Evolutionary conservation across 2,329 filamentous ascomycete genomes (phyloP).

Genomic region (Fusarium zealandicum): DNA sequence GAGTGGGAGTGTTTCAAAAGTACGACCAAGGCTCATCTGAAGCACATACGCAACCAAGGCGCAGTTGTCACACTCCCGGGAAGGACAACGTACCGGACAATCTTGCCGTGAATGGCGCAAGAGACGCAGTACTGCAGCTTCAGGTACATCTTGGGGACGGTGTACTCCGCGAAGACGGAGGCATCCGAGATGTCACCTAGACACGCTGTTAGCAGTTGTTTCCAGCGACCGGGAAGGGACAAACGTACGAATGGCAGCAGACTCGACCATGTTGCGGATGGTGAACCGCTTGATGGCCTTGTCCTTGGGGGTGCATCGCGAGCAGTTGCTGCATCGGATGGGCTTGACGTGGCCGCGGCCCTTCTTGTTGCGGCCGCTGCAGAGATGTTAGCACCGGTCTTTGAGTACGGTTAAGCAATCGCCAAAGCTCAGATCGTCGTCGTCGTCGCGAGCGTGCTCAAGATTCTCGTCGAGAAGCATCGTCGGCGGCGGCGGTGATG

Average conservation of each 20-base stretch:
- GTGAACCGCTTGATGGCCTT: conserved; percentile 99
- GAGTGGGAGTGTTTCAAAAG: conserved; percentile 47
- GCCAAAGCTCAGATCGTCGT: conserved; percentile 17
- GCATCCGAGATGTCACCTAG: conserved; percentile 99
- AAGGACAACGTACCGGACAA: conserved; percentile 91
- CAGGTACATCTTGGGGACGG: conserved; percentile 99
- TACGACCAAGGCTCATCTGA: conserved; percentile 69
- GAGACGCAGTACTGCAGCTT: conserved; percentile 99
- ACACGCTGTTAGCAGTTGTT: conserved; percentile 25
- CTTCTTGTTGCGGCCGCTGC: conserved; percentile 98
- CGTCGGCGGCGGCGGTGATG: conserved; percentile 21
- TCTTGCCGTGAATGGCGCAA: conserved; percentile 99
- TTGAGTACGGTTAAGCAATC: not conserved
- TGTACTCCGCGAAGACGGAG: conserved; percentile 99
- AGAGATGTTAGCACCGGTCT: conserved; percentile 28
- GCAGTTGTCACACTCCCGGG: conserved; percentile 66
- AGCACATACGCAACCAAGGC: conserved; percentile 55
- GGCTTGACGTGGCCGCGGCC: conserved; percentile 99
- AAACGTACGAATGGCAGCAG: conserved; percentile 96
- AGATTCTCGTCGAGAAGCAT: conserved; percentile 25
- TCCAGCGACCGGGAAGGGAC: not conserved
- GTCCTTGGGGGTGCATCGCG: conserved; percentile 94
- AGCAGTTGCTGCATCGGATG: conserved; percentile 80
- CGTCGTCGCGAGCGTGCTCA: conserved; percentile 13
- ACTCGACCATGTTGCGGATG: conserved; percentile 99